Conservation (phyloP, 306 rosid species). For the Vigna unguiculata region DNA sequence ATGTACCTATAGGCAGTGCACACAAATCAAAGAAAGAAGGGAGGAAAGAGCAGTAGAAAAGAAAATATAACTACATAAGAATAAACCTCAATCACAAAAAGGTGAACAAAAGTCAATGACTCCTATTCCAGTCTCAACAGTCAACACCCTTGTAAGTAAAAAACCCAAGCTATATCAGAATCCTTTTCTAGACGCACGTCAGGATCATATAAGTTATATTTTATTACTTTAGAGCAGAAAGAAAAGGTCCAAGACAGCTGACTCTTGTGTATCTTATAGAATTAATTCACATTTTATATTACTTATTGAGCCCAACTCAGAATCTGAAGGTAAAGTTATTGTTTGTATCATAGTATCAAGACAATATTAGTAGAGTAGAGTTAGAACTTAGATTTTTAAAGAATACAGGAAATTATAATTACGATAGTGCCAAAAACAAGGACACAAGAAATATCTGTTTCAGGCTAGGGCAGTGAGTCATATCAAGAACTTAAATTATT, state of each 20-base stretch:
- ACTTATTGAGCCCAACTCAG: neutral
- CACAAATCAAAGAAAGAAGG: neutral
- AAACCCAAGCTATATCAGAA: neutral
- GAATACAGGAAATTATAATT: conserved; percentile 14
- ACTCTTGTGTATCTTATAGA: neutral
- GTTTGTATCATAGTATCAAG: neutral
- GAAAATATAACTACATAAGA: conserved; percentile 36
- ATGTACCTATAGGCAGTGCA: conserved; percentile 71
- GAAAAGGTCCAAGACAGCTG: neutral
- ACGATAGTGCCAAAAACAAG: conserved; percentile 4
- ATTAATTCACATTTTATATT: neutral
- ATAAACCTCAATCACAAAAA: conserved; percentile 10
- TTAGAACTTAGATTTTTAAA: neutral
- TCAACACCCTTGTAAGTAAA: conserved; percentile 2
- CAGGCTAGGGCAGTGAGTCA: neutral
- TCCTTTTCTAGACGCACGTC: neutral
- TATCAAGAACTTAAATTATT: conserved; percentile 7
- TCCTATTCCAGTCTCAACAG: conserved; percentile 19
- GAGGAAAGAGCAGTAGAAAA: neutral
- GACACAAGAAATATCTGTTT: conserved; percentile 3
- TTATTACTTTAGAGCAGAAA: neutral
- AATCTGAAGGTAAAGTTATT: neutral
- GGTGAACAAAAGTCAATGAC: conserved; percentile 29
- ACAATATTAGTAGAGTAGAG: neutral
- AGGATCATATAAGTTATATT: neutral